These are phyloP conservation scores for Auxenochlorella pyrenoidosa DNA, from an alignment of 139 green algal species.

Conservation along the genomic window DNA sequence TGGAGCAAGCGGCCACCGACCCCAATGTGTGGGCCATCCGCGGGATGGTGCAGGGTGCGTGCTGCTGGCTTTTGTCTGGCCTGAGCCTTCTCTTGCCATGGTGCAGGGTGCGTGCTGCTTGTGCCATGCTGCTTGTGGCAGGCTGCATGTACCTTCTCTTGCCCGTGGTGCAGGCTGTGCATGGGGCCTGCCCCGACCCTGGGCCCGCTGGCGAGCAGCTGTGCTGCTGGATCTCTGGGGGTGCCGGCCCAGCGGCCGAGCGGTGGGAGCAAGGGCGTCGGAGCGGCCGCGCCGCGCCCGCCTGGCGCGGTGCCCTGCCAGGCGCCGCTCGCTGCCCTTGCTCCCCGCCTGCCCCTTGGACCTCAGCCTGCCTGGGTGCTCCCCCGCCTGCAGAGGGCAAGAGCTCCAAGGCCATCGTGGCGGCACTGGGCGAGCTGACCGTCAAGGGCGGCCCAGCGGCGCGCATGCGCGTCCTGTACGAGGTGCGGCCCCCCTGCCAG, in stretches of 20 bases:
- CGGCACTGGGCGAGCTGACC: conserved; percentile 51
- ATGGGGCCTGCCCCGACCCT: too few relatives aligned
- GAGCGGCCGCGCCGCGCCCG: not conserved
- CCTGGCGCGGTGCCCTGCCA: too few relatives aligned
- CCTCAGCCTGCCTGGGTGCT: not conserved
- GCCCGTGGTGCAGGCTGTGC: too few relatives aligned
- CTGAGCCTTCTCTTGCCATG: too few relatives aligned
- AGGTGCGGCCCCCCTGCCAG: conserved; percentile 28
- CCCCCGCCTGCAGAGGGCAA: conserved; percentile 8
- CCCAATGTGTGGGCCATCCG: conserved; percentile 49
- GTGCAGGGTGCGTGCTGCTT: too few relatives aligned
- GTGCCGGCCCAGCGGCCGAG: not conserved
- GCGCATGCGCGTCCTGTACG: conserved; percentile 57
- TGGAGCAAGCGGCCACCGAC: conserved; percentile 35
- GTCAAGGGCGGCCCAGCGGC: conserved; percentile 63
- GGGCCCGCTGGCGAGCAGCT: too few relatives aligned
- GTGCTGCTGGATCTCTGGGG: too few relatives aligned
- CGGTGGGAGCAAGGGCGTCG: not conserved
- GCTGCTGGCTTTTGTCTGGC: not conserved
- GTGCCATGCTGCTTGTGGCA: too few relatives aligned
- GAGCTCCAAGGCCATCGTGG: conserved; percentile 23
- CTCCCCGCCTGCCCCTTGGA: not conserved
- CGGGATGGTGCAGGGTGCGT: conserved; percentile 48
- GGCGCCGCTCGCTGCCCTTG: too few relatives aligned
- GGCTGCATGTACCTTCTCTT: too few relatives aligned